Evolutionary conservation across 2,329 filamentous ascomycete genomes (phyloP).

Genomic region (Xylariaceae sp.): DNA sequence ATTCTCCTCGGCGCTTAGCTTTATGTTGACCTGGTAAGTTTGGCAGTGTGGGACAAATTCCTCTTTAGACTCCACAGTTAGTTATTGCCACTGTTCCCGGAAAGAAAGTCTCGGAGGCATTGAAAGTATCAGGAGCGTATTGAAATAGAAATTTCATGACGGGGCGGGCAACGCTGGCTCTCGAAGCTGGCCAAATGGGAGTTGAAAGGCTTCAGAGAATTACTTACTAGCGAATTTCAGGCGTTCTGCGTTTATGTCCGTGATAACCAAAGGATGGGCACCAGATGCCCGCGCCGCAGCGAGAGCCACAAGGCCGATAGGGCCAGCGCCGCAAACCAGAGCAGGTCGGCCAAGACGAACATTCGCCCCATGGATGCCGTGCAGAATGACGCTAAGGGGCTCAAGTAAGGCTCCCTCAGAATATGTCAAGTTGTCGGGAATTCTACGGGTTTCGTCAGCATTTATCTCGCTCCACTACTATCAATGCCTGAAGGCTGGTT

Average conservation of each 20-base stretch:
- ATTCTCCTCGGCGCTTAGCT: slow-evolving; percentile 55
- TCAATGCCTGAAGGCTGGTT: neutral
- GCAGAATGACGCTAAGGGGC: slow-evolving; percentile 67
- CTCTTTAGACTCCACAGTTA: slow-evolving; percentile 32
- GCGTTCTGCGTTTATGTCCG: slow-evolving; percentile 63
- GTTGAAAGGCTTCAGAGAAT: neutral
- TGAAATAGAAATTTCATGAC: neutral
- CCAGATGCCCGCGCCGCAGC: slow-evolving; percentile 66
- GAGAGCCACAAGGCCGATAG: slow-evolving; percentile 66
- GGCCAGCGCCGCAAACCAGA: slow-evolving; percentile 67
- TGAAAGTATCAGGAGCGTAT: neutral
- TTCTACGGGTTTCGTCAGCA: slow-evolving; percentile 30
- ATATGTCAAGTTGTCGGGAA: slow-evolving; percentile 63
- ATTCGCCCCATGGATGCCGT: slow-evolving; percentile 61
- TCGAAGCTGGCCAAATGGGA: neutral
- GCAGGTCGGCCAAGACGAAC: slow-evolving; percentile 61
- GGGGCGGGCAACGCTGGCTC: neutral
- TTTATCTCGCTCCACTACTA: neutral
- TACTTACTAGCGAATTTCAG: slow-evolving; percentile 59
- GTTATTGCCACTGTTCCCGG: neutral
- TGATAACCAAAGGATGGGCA: slow-evolving; percentile 68
- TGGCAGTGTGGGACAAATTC: slow-evolving; percentile 60
- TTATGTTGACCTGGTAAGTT: slow-evolving; percentile 60
- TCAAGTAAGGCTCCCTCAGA: slow-evolving; percentile 69
- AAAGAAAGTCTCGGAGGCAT: neutral